A percentile compares a stretch with the other conserved stretches of the same genome.
These are phyloP conservation scores for Reticulascus tulasneorum DNA, from an alignment of 2,329 filamentous ascomycete genomes.

Conservation along the genomic window DNA sequence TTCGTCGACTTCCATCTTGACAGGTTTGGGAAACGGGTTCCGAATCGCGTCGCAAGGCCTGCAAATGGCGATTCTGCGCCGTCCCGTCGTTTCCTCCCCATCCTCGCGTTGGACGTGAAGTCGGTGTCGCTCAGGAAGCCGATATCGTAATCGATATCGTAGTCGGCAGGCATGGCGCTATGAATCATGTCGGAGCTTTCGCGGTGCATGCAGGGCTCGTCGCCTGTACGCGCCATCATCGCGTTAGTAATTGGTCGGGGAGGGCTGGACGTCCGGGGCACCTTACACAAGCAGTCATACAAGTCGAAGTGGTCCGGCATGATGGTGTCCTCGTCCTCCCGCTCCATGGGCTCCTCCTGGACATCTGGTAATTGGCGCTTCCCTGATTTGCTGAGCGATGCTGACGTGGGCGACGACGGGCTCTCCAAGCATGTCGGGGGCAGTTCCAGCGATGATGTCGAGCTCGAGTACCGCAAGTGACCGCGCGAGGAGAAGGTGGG, in stretches of 20 bases:
- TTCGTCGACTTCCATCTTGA: constrained; percentile 46
- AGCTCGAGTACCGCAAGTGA: constrained; percentile 66
- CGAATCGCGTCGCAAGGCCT: constrained; percentile 61
- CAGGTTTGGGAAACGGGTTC: constrained; percentile 54
- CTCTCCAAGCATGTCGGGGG: constrained; percentile 45
- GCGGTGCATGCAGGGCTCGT: constrained; percentile 57
- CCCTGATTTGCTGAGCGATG: constrained; percentile 42
- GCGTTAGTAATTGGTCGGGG: no score
- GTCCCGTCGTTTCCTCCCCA: constrained; percentile 53
- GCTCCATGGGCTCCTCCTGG: constrained; percentile 75
- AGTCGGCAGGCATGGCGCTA: constrained; percentile 36
- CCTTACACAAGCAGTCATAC: constrained; percentile 73
- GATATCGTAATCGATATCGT: constrained; percentile 60
- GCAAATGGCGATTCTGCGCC: constrained; percentile 56
- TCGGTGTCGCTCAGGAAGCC: constrained; percentile 65
- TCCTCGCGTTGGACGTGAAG: constrained; percentile 36
- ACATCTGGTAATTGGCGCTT: constrained; percentile 75
- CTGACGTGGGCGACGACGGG: constrained; percentile 48
- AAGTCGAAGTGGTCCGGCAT: constrained; percentile 41
- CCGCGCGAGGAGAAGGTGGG: constrained; percentile 65
- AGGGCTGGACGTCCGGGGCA: background rate
- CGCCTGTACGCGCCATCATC: no score
- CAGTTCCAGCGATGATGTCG: constrained; percentile 72
- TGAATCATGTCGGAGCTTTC: constrained; percentile 38
- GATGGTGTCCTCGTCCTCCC: constrained; percentile 55